Conservation (phyloP, 768 basidiomycete species). For the Suillus weaverae region DNA sequence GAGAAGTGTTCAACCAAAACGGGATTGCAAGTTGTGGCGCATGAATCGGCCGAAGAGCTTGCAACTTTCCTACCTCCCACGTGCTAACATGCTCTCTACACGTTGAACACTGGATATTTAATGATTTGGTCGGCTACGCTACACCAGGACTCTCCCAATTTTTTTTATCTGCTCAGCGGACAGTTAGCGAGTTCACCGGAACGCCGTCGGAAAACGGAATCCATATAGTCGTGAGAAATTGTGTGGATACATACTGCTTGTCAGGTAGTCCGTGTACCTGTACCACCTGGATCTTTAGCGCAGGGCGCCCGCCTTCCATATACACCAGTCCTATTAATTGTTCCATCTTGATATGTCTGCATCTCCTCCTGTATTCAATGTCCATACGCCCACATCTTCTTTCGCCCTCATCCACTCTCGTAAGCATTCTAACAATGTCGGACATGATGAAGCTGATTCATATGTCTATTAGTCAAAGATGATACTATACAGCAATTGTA, state of each 20-base stretch:
- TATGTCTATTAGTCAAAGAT: constrained; percentile 53
- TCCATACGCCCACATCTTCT: constrained; percentile 76
- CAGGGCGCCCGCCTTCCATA: background rate
- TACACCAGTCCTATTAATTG: background rate
- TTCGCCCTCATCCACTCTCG: constrained; percentile 76
- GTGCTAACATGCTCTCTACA: background rate
- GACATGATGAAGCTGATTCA: constrained; percentile 11
- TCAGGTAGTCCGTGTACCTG: too few relatives aligned
- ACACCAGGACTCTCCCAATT: background rate
- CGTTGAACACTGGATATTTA: background rate
- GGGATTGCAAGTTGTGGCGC: background rate
- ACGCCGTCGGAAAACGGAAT: background rate
- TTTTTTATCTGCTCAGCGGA: background rate
- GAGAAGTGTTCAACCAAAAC: background rate
- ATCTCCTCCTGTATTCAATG: constrained; percentile 55
- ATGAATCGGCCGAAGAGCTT: background rate
- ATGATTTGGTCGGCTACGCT: background rate
- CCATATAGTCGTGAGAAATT: background rate
- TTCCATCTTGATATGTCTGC: constrained; percentile 25
- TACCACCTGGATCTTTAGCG: background rate
- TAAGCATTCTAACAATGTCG: constrained; percentile 40
- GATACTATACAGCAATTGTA: constrained; percentile 64
- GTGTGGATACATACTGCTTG: background rate
- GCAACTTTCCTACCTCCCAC: background rate
- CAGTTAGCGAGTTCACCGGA: background rate